Evolutionary conservation across 2,329 filamentous ascomycete genomes (phyloP).

Genomic region (Fusarium lyarnte): DNA sequence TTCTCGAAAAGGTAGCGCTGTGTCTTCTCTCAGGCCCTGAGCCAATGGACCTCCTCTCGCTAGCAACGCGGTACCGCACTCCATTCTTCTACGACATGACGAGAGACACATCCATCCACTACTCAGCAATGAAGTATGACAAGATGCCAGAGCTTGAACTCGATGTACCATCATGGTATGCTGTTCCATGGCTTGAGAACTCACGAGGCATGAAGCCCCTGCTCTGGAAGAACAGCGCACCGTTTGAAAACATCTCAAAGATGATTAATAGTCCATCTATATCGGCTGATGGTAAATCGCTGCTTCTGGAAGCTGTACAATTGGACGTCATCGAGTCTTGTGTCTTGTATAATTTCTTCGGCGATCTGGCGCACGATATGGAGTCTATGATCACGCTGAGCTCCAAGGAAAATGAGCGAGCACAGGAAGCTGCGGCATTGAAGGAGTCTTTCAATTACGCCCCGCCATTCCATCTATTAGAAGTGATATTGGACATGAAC

Average conservation of each 20-base stretch:
- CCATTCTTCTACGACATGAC: neutral
- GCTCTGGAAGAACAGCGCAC: neutral
- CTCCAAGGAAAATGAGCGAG: neutral
- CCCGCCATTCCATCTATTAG: neutral
- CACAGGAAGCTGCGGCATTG: neutral
- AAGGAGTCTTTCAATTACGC: neutral
- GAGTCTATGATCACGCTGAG: neutral
- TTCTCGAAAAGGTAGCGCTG: neutral
- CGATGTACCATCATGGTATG: neutral
- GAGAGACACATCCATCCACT: neutral
- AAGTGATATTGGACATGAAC: neutral
- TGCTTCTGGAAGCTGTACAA: neutral
- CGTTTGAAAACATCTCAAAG: rapidly evolving
- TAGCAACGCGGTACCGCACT: neutral
- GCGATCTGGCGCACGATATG: neutral
- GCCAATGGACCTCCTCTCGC: neutral
- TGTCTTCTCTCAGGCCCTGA: neutral
- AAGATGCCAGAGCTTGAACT: neutral
- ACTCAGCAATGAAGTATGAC: neutral
- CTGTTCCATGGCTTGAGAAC: neutral
- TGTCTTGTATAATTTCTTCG: neutral
- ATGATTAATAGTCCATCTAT: neutral
- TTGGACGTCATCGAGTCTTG: neutral
- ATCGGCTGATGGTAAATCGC: neutral
- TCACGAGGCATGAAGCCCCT: neutral